A percentile compares a stretch with the other conserved stretches of the same genome.
These are phyloP conservation scores for Yamadazyma oceani DNA, from an alignment of 1,139 yeast species.

Conservation along the genomic window DNA sequence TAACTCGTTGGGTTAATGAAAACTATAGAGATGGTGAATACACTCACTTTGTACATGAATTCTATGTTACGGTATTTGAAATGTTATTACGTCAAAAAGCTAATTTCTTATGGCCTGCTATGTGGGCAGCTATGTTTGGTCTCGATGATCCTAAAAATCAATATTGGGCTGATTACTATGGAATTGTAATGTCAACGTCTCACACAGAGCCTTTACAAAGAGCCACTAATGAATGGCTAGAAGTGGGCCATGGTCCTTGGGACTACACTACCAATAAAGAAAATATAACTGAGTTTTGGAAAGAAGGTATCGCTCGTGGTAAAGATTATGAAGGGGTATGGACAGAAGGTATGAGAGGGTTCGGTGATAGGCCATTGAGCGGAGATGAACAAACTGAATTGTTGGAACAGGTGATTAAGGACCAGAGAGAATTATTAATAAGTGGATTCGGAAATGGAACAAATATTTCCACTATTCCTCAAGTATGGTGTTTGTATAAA, in stretches of 20 bases:
- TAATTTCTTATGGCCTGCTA: constrained; percentile 20
- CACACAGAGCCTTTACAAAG: constrained; percentile 21
- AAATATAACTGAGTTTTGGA: constrained; percentile 17
- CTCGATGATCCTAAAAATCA: constrained; percentile 18
- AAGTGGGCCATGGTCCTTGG: constrained; percentile 18
- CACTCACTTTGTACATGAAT: constrained; percentile 17
- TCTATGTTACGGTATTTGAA: constrained; percentile 16
- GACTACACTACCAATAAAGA: constrained; percentile 18
- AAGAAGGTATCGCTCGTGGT: constrained; percentile 17
- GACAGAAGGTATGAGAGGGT: constrained; percentile 21
- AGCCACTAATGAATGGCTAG: constrained; percentile 18
- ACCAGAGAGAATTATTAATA: constrained; percentile 15
- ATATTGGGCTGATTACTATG: constrained; percentile 21
- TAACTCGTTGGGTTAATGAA: constrained; percentile 16
- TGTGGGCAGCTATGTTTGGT: constrained; percentile 21
- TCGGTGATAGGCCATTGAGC: constrained; percentile 19
- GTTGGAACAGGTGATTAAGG: constrained; percentile 15
- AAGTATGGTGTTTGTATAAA: constrained; percentile 20
- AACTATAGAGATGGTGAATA: constrained; percentile 14
- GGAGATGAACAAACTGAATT: constrained; percentile 15
- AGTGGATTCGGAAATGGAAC: constrained; percentile 13
- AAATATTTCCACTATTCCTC: constrained; percentile 16
- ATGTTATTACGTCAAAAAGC: constrained; percentile 17
- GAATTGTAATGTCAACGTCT: constrained; percentile 21
- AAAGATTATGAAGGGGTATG: constrained; percentile 18